A percentile compares a stretch with the other conserved stretches of the same genome.
Conservation (phyloP, 257 asterid species). For the Craterostigma plantagineum region DNA sequence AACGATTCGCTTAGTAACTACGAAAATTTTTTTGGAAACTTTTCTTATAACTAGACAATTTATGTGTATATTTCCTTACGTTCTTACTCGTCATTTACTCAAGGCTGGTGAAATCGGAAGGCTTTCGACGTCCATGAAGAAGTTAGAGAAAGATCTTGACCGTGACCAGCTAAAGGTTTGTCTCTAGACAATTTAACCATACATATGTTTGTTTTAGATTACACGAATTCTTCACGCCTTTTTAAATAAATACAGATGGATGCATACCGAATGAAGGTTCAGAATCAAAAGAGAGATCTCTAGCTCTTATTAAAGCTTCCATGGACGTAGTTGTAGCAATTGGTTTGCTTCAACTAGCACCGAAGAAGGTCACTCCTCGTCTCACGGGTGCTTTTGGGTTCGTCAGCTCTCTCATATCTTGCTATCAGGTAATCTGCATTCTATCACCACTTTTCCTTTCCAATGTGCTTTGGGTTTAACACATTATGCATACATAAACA, state of each 20-base stretch:
- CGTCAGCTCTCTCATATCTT: conserved; percentile 1
- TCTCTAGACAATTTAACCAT: conserved; percentile 7
- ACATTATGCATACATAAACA: conserved; percentile 21
- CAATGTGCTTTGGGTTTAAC: not conserved
- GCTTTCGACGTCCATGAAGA: conserved; percentile 65
- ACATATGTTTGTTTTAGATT: conserved; percentile 5
- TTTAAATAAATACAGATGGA: conserved; percentile 26
- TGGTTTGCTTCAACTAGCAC: conserved; percentile 2
- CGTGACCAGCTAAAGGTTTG: conserved; percentile 49
- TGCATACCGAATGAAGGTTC: not conserved
- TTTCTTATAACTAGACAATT: no score
- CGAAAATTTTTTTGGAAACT: no score
- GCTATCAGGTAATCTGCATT: conserved; percentile 2
- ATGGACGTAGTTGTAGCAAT: conserved; percentile 1
- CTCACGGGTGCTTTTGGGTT: conserved; percentile 3
- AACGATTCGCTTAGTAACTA: not conserved
- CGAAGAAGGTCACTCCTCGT: conserved; percentile 4
- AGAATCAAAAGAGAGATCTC: conserved; percentile 2
- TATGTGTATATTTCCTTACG: no score
- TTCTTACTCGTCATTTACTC: conserved; percentile 1
- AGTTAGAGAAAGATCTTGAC: conserved; percentile 62
- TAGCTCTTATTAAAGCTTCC: conserved; percentile 4
- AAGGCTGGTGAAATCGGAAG: conserved; percentile 78
- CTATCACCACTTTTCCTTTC: not conserved
- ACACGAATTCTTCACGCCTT: conserved; percentile 6